These are phyloP conservation scores for Picea glauca DNA, from an alignment of 75 land plant species.

Conservation along the genomic window DNA sequence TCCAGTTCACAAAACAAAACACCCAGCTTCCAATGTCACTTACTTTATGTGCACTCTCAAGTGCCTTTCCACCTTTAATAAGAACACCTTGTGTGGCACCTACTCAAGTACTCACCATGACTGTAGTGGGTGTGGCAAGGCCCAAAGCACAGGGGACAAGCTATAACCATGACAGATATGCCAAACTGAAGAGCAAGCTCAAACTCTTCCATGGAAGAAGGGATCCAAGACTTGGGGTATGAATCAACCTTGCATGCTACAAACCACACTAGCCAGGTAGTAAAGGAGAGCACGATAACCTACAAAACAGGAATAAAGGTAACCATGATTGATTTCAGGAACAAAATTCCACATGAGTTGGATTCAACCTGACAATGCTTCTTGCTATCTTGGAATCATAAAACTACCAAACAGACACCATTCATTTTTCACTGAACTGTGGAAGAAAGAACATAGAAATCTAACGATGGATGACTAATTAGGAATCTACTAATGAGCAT, in stretches of 20 bases:
- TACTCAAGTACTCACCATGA: conserved; percentile 96
- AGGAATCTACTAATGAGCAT: background rate
- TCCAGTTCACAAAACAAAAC: background rate
- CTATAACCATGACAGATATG: conserved; percentile 55
- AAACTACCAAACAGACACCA: no score
- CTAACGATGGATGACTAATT: no score
- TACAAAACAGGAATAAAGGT: background rate
- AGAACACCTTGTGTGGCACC: conserved; percentile 92
- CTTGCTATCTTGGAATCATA: no score
- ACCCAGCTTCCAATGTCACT: background rate
- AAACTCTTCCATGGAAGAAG: no score
- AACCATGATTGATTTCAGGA: no score
- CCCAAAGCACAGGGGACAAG: conserved; percentile 76
- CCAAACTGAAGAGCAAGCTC: no score
- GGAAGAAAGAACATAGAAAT: no score
- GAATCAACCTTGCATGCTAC: conserved; percentile 59
- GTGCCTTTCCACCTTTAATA: conserved; percentile 91
- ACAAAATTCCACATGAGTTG: no score
- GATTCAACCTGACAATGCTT: no score
- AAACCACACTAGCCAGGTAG: conserved; percentile 90
- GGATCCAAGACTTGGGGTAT: background rate
- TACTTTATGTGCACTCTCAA: conserved; percentile 85
- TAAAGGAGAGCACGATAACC: background rate
- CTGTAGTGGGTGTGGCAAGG: conserved; percentile 95
- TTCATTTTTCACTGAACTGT: no score